phyloP scores from a whole-genome alignment of 805 yeast species.

The Ogataea ramenticola region DNA sequence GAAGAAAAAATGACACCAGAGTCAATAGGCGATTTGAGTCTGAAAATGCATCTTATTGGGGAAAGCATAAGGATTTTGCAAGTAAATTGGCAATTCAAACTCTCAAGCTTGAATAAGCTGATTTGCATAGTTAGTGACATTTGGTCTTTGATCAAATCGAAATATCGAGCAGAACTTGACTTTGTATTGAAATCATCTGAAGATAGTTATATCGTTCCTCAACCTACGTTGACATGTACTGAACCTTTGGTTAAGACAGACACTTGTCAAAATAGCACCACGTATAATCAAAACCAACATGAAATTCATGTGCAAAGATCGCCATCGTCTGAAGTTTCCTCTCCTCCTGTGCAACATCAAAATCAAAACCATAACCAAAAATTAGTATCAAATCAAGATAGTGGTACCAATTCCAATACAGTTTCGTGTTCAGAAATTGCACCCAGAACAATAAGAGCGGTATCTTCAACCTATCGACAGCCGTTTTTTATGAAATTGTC shows the following conservation, averaged over 20 bases:
- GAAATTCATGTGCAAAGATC: not conserved
- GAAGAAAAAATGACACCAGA: not conserved
- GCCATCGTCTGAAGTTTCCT: not conserved
- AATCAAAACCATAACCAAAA: not conserved
- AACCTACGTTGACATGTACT: slow-evolving; percentile 4
- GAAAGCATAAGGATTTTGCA: slow-evolving; percentile 12
- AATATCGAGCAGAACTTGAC: slow-evolving; percentile 2
- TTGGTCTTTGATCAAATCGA: slow-evolving; percentile 18
- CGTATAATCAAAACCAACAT: not conserved
- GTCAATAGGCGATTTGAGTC: slow-evolving; percentile 17
- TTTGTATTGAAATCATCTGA: not conserved
- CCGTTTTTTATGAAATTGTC: not conserved
- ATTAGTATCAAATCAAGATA: not conserved
- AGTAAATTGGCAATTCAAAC: slow-evolving; percentile 16
- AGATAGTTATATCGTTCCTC: slow-evolving; percentile 1
- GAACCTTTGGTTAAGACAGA: not conserved
- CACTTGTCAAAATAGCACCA: too few species aligned
- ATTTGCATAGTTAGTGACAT: slow-evolving; percentile 13
- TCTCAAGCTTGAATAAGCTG: slow-evolving; percentile 17
- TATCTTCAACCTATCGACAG: not conserved
- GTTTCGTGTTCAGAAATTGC: slow-evolving; percentile 18
- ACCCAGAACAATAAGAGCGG: slow-evolving; percentile 11
- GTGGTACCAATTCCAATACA: slow-evolving; percentile 1
- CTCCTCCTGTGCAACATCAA: not conserved
- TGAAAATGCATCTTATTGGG: slow-evolving; percentile 23